phyloP scores from a whole-genome alignment of 208 protist genomes.

The Crithidia acanthocephali region DNA sequence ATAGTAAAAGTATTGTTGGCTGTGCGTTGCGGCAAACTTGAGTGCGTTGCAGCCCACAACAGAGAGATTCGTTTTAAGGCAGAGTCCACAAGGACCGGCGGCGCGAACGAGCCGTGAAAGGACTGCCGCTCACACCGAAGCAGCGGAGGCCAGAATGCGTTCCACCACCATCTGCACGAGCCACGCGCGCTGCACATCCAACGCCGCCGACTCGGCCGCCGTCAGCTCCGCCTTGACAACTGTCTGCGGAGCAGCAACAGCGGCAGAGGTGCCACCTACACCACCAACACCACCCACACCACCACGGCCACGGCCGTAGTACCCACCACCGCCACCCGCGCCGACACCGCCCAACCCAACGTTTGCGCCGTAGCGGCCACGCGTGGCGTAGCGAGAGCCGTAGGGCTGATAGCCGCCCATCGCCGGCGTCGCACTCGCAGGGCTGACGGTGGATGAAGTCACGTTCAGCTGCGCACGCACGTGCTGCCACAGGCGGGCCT shows the following conservation, averaged over 20 bases:
- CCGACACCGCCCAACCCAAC: neutral
- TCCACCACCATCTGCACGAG: constrained; percentile 40
- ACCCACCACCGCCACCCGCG: constrained; percentile 10
- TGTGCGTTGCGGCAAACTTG: no score
- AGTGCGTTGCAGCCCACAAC: no score
- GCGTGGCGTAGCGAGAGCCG: constrained; percentile 21
- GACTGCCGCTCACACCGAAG: neutral
- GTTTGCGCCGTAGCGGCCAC: constrained; percentile 17
- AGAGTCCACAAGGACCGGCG: no score
- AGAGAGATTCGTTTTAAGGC: no score
- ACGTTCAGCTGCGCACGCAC: constrained; percentile 29
- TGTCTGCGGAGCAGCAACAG: neutral
- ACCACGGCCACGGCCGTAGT: constrained; percentile 23
- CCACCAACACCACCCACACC: neutral
- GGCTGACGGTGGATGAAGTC: neutral
- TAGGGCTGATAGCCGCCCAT: constrained; percentile 18
- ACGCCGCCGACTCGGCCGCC: constrained; percentile 9
- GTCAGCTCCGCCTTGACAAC: constrained; percentile 24
- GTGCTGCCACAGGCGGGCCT: constrained; percentile 30
- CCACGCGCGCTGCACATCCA: constrained; percentile 35
- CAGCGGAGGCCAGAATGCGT: constrained; percentile 23
- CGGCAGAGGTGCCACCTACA: neutral
- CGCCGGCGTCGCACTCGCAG: neutral
- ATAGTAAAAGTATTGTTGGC: no score
- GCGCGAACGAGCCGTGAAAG: no score